Percentiles rank a stretch among this genome's conserved stretches.
These are phyloP conservation scores for Ophiostoma sp. DNA, from an alignment of 2,329 filamentous ascomycete genomes.

Conservation along the genomic window DNA sequence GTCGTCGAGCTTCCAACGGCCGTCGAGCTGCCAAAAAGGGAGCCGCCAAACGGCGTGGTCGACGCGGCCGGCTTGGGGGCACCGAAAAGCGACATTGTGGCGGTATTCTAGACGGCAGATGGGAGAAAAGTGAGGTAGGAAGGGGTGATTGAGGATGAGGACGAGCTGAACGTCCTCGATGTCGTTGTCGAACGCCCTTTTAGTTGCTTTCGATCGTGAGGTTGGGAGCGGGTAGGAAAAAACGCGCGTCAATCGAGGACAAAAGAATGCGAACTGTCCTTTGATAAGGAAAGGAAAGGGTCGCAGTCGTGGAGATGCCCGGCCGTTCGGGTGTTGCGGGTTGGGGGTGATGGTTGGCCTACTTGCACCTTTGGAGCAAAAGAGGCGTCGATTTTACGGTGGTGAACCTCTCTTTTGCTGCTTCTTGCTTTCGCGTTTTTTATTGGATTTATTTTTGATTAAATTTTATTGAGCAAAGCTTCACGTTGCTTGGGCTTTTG, in stretches of 20 bases:
- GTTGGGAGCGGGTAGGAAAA: background rate
- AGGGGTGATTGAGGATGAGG: background rate
- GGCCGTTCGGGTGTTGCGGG: constrained; percentile 1
- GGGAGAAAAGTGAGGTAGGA: background rate
- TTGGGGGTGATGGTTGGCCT: constrained; percentile 6
- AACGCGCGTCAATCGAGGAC: background rate
- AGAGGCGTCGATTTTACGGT: constrained; percentile 11
- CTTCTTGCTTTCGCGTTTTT: constrained; percentile 25
- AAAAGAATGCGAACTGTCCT: background rate
- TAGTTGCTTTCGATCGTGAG: constrained; percentile 1
- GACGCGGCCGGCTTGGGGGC: constrained; percentile 24
- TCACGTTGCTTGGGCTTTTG: constrained; percentile 8
- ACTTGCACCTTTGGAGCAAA: constrained; percentile 12
- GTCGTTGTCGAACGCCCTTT: background rate
- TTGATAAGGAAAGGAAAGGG: background rate
- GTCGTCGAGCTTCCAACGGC: constrained; percentile 8
- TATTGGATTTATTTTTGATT: constrained; percentile 21
- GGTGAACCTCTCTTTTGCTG: constrained; percentile 26
- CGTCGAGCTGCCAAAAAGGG: constrained; percentile 25
- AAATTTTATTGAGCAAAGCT: constrained; percentile 20
- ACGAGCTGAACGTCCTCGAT: background rate
- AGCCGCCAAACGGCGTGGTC: constrained; percentile 26
- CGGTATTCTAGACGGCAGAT: background rate
- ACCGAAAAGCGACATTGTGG: constrained; percentile 30
- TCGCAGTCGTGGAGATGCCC: constrained; percentile 10